These are phyloP conservation scores for Raphanus sativus DNA, from an alignment of 345 rosid species.

Conservation along the genomic window DNA sequence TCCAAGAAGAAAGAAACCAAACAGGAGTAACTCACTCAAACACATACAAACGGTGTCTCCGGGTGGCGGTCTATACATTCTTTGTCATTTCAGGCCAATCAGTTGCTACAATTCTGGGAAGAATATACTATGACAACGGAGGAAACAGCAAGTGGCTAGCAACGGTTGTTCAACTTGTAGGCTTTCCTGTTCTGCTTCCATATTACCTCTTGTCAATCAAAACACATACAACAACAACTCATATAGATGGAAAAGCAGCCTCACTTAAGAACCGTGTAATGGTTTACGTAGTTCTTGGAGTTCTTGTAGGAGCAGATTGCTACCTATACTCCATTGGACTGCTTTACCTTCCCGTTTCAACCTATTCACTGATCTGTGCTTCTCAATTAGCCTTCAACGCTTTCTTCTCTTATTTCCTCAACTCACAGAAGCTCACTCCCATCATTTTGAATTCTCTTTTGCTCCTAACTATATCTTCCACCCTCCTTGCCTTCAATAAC, in stretches of 20 bases:
- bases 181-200: constrained; percentile 58
- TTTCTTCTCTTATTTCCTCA: constrained; percentile 54
- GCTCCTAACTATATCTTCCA: constrained; percentile 59
- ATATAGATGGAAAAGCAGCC: constrained; percentile 14
- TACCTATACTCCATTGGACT: constrained; percentile 50
- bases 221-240: constrained; percentile 13
- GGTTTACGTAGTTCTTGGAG: constrained; percentile 46
- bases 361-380: constrained; percentile 53
- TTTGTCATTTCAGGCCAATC: constrained; percentile 49
- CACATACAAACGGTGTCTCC: constrained; percentile 43
- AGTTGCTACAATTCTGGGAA: constrained; percentile 49
- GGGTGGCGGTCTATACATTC: constrained; percentile 36
- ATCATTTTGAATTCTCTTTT: constrained; percentile 47
- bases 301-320: constrained; percentile 39
- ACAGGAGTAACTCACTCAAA: constrained; percentile 19
- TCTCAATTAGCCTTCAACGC: constrained; percentile 63
- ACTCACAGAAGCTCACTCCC: constrained; percentile 54
- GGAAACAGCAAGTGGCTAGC: constrained; percentile 62
- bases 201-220: constrained; percentile 36
- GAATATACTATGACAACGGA: constrained; percentile 55
- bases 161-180: constrained; percentile 47
- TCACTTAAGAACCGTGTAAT: constrained; percentile 27
- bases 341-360: constrained; percentile 59
- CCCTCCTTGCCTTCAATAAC: constrained; percentile 47
- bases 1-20: constrained; percentile 15